phyloP scores from a whole-genome alignment of 164 flowering plant species.

The Magnolia kwangsiensis region DNA sequence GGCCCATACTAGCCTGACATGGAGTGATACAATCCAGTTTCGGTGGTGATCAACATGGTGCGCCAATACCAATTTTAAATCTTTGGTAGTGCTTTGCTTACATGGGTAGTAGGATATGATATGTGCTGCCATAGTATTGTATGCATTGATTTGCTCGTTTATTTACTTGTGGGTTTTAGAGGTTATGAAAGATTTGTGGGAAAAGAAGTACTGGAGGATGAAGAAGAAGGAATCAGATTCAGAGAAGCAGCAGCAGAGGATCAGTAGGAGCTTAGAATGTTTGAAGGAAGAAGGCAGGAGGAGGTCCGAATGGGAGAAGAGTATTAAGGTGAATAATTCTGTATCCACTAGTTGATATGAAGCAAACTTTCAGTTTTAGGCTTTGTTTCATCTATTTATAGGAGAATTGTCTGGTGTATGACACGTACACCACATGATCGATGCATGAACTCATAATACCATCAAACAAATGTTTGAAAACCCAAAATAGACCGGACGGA shows the following conservation, averaged over 20 bases:
- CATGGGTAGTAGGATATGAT: not conserved
- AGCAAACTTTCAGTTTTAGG: not conserved
- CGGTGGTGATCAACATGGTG: too few species aligned
- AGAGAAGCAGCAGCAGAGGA: constrained; percentile 1
- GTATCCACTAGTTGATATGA: not conserved
- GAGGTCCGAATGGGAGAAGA: constrained; percentile 16
- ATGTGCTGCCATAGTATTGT: not conserved
- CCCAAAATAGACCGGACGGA: too few species aligned
- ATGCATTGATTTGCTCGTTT: not conserved
- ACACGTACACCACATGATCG: too few species aligned
- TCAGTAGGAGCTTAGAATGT: constrained; percentile 17
- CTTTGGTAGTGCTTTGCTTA: not conserved
- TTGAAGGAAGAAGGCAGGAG: constrained; percentile 15
- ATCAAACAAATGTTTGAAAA: too few species aligned
- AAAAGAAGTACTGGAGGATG: constrained; percentile 69
- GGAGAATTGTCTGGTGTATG: too few species aligned
- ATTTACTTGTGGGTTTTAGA: constrained; percentile 39
- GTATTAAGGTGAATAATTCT: constrained; percentile 36
- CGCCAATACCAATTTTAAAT: too few species aligned
- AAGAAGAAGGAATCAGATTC: constrained; percentile 24
- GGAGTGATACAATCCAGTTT: too few species aligned
- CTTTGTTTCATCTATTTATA: not conserved
- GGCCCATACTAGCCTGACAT: too few species aligned
- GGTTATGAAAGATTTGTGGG: constrained; percentile 86
- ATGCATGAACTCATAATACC: too few species aligned